A percentile compares a stretch with the other conserved stretches of the same genome.
Conservation (phyloP, 1,284 basidiomycete species). For the Somion occarium region DNA sequence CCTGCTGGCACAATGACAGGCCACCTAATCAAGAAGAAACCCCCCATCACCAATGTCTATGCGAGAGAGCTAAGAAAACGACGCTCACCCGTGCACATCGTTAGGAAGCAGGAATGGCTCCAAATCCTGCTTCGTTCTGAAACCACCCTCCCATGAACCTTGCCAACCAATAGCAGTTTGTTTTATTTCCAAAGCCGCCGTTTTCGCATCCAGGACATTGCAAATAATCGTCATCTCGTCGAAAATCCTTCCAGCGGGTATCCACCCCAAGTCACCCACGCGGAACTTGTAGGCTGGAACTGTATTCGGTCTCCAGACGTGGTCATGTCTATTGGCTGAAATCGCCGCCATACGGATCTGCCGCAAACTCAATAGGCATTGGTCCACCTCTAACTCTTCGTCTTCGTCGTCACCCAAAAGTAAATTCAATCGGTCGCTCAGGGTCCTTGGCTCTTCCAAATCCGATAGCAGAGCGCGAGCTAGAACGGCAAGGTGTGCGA, state of each 20-base stretch:
- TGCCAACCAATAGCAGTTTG: constrained; percentile 20
- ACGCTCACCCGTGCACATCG: constrained; percentile 34
- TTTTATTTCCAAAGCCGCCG: constrained; percentile 10
- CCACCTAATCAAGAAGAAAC: constrained; percentile 33
- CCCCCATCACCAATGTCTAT: background rate
- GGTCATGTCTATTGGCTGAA: constrained; percentile 31
- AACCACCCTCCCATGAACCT: constrained; percentile 17
- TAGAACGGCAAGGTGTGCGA: constrained; percentile 27
- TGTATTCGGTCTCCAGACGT: constrained; percentile 36
- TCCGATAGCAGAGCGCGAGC: constrained; percentile 34
- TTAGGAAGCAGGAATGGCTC: constrained; percentile 26
- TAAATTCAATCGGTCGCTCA: constrained; percentile 22
- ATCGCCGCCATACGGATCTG: constrained; percentile 37
- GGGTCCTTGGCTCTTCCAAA: constrained; percentile 9
- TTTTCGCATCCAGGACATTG: constrained; percentile 32
- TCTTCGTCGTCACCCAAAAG: constrained; percentile 31
- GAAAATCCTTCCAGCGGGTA: constrained; percentile 32
- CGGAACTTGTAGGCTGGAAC: constrained; percentile 35
- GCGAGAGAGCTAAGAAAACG: background rate
- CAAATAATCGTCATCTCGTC: constrained; percentile 35
- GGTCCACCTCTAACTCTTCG: constrained; percentile 17
- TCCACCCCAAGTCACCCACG: constrained; percentile 45
- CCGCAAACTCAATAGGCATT: constrained; percentile 27
- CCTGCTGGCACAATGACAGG: constrained; percentile 35
- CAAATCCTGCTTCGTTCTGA: constrained; percentile 19